Conservation (phyloP, 1,139 yeast genomes). For the Nematodospora anomalae region DNA sequence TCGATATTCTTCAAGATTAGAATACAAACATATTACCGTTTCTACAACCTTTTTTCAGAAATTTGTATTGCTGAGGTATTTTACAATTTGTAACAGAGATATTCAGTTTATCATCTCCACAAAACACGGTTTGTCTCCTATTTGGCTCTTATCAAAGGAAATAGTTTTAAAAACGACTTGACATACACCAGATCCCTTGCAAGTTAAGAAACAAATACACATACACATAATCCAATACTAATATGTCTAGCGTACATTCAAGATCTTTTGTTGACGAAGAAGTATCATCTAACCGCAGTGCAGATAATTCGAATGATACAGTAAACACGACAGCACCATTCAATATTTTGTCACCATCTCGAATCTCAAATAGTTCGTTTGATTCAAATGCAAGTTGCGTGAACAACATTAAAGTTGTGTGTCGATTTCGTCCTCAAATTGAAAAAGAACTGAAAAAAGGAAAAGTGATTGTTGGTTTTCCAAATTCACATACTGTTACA, state of each 20-base stretch:
- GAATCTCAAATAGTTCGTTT: slow-evolving; percentile 5
- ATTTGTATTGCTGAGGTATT: too few species aligned
- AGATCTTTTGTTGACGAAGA: slow-evolving; percentile 6
- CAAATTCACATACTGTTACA: slow-evolving; percentile 25
- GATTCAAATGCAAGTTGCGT: slow-evolving; percentile 3
- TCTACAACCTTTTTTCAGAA: too few species aligned
- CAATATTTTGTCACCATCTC: slow-evolving; percentile 8
- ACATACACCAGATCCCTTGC: too few species aligned
- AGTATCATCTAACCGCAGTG: slow-evolving; percentile 5
- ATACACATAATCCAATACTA: too few species aligned
- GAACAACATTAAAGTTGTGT: slow-evolving; percentile 58
- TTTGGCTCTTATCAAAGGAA: too few species aligned
- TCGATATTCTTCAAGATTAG: too few species aligned
- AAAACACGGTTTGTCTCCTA: too few species aligned
- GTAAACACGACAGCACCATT: slow-evolving; percentile 6
- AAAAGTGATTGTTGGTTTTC: slow-evolving; percentile 19
- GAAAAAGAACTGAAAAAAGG: slow-evolving; percentile 29
- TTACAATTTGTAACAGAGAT: too few species aligned
- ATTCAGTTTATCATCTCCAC: too few species aligned
- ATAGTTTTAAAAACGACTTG: too few species aligned
- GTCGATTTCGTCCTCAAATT: slow-evolving; percentile 61
- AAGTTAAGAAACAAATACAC: too few species aligned
- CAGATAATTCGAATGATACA: slow-evolving; percentile 8
- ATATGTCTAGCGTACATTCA: slow-evolving; percentile 2
- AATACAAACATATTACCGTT: too few species aligned